Percentiles rank a stretch among this genome's conserved stretches.
Evolutionary conservation across 371 early-diverging fungal genomes (phyloP).

Genomic region (Rhizomucor pusillus): DNA sequence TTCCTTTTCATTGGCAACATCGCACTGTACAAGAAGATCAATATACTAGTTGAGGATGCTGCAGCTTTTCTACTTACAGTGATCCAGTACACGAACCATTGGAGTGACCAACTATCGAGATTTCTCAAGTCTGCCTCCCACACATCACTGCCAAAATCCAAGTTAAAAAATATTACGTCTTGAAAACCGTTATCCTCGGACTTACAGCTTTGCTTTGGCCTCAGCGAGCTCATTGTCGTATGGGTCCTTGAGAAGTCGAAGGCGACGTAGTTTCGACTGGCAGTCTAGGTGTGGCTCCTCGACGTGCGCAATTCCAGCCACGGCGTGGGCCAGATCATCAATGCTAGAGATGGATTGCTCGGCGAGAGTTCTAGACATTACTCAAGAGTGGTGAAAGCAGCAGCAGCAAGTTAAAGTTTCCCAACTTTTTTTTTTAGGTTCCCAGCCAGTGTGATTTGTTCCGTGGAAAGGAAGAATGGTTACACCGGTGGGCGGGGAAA

Average conservation of each 20-base stretch:
- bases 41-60: neutral
- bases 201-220: constrained; percentile 41
- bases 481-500: no score
- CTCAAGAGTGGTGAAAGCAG: constrained; percentile 9
- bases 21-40: constrained; percentile 24
- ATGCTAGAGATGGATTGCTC: constrained; percentile 12
- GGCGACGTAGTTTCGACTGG: constrained; percentile 20
- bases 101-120: constrained; percentile 36
- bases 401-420: constrained; percentile 4
- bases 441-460: no score
- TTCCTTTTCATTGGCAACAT: constrained; percentile 24
- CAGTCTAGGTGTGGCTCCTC: constrained; percentile 33
- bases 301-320: constrained; percentile 39
- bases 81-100: constrained; percentile 31
- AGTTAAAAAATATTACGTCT: neutral
- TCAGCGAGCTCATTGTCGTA: constrained; percentile 28
- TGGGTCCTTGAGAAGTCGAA: constrained; percentile 30
- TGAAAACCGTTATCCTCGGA: neutral
- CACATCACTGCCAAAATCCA: constrained; percentile 15
- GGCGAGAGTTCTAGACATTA: constrained; percentile 20
- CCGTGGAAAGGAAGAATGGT: constrained; percentile 1
- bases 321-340: constrained; percentile 35
- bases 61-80: constrained; percentile 30
- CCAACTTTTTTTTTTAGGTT: no score
- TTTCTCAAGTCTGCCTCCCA: constrained; percentile 27